Percentiles rank a stretch among this genome's conserved stretches.
phyloP scores from a whole-genome alignment of 2,329 filamentous ascomycete species.

The Pseudocercospora ulei region DNA sequence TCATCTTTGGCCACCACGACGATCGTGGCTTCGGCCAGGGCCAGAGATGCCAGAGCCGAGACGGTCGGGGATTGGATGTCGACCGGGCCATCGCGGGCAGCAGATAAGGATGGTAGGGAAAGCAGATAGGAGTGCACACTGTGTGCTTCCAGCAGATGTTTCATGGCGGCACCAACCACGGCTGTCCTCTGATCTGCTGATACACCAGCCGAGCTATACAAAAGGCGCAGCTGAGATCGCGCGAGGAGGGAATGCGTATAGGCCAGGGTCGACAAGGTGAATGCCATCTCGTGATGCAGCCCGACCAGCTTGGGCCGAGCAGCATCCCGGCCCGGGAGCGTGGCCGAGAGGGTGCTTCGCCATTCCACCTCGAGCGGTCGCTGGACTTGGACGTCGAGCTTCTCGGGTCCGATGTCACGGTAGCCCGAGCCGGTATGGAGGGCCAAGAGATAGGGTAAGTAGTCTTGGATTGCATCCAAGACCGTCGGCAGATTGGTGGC shows the following conservation, averaged over 20 bases:
- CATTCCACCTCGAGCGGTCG: constrained; percentile 64
- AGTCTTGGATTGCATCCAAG: constrained; percentile 59
- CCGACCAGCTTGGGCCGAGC: constrained; percentile 60
- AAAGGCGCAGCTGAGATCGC: constrained; percentile 58
- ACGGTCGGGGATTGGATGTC: constrained; percentile 41
- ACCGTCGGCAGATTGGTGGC: constrained; percentile 60
- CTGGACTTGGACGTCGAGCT: constrained; percentile 57
- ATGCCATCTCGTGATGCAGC: constrained; percentile 74
- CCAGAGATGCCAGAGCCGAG: constrained; percentile 48
- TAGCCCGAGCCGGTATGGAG: constrained; percentile 58
- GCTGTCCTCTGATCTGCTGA: constrained; percentile 56
- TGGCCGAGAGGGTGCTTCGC: constrained; percentile 66
- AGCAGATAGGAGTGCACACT: constrained; percentile 65
- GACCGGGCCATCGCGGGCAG: constrained; percentile 34
- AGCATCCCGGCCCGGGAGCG: constrained; percentile 54
- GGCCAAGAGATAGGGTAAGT: constrained; percentile 73
- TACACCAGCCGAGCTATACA: constrained; percentile 59
- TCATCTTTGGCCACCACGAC: constrained; percentile 89
- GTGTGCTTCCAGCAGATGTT: constrained; percentile 65
- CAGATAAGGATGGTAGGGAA: constrained; percentile 42
- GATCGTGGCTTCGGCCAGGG: constrained; percentile 78
- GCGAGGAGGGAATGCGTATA: constrained; percentile 65
- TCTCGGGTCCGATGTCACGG: constrained; percentile 46
- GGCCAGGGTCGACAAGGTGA: constrained; percentile 65
- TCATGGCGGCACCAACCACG: constrained; percentile 64